Conservation (phyloP, 1,284 basidiomycete species). For the Taiwanofungus camphoratus region DNA sequence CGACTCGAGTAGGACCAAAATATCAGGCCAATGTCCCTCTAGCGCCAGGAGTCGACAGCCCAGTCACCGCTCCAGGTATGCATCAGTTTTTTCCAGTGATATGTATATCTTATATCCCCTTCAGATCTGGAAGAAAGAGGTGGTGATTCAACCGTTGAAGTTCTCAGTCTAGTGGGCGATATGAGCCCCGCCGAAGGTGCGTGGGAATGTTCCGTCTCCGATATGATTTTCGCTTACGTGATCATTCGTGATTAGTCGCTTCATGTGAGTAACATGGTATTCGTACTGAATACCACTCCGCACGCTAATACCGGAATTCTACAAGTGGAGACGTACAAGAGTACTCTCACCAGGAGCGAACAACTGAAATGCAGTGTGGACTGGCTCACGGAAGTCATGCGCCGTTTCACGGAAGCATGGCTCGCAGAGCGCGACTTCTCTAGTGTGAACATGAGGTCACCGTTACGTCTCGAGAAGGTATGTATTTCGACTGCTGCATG, state of each 20-base stretch:
- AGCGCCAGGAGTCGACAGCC: constrained; percentile 40
- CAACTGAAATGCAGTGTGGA: constrained; percentile 58
- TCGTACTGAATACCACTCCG: constrained; percentile 2
- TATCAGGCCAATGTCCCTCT: constrained; percentile 69
- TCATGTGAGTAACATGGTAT: constrained; percentile 35
- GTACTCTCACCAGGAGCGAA: constrained; percentile 42
- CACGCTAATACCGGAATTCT: constrained; percentile 12
- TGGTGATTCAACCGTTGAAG: constrained; percentile 68
- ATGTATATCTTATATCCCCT: neutral
- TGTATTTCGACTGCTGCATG: constrained; percentile 1
- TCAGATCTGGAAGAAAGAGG: constrained; percentile 54
- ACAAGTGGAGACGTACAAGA: constrained; percentile 61
- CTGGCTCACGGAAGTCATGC: constrained; percentile 69
- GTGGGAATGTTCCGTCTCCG: constrained; percentile 6
- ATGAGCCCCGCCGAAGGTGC: constrained; percentile 64
- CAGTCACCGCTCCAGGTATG: constrained; percentile 35
- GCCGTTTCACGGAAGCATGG: constrained; percentile 61
- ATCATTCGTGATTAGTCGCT: constrained; percentile 33
- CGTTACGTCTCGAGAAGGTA: constrained; percentile 57
- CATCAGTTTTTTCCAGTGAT: neutral
- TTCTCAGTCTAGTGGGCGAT: constrained; percentile 55
- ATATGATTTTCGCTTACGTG: neutral
- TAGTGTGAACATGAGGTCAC: constrained; percentile 57
- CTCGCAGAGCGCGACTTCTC: constrained; percentile 47
- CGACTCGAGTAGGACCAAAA: constrained; percentile 82